A percentile compares a stretch with the other conserved stretches of the same genome.
Conservation (phyloP, 805 yeast species). For the Barnettozyma californica region DNA sequence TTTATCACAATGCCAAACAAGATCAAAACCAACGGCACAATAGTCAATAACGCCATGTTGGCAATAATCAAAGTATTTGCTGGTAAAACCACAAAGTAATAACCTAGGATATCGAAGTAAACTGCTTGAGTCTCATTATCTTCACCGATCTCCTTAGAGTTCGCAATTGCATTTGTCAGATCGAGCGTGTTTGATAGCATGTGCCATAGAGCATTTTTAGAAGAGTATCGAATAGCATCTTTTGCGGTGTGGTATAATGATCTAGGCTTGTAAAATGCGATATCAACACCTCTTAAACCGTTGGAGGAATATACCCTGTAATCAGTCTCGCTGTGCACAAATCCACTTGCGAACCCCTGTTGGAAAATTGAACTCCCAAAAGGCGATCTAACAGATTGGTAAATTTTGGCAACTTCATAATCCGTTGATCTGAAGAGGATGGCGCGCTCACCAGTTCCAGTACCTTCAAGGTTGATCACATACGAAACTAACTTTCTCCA, state of each 20-base stretch:
- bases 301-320: slow-evolving; percentile 61
- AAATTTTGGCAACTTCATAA: slow-evolving; percentile 57
- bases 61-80: slow-evolving; percentile 42
- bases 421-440: slow-evolving; percentile 82
- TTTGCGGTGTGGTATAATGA: slow-evolving; percentile 74
- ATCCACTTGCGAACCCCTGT: slow-evolving; percentile 72
- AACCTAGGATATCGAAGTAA: slow-evolving; percentile 60
- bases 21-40: slow-evolving; percentile 49
- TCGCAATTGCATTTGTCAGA: slow-evolving; percentile 42
- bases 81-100: slow-evolving; percentile 49
- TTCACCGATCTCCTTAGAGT: slow-evolving; percentile 30
- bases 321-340: slow-evolving; percentile 80
- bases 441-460: slow-evolving; percentile 81
- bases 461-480: slow-evolving; percentile 83
- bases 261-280: slow-evolving; percentile 85
- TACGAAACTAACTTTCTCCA: slow-evolving; percentile 59
- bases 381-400: slow-evolving; percentile 53
- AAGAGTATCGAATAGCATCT: slow-evolving; percentile 62
- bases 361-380: slow-evolving; percentile 79
- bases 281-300: slow-evolving; percentile 81
- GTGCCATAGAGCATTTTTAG: slow-evolving; percentile 72
- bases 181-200: slow-evolving; percentile 74
- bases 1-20: slow-evolving; percentile 43
- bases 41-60: slow-evolving; percentile 47
- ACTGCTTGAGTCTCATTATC: slow-evolving; percentile 41